Conservation (phyloP, 257 asterid species). For the Avicennia marina region DNA sequence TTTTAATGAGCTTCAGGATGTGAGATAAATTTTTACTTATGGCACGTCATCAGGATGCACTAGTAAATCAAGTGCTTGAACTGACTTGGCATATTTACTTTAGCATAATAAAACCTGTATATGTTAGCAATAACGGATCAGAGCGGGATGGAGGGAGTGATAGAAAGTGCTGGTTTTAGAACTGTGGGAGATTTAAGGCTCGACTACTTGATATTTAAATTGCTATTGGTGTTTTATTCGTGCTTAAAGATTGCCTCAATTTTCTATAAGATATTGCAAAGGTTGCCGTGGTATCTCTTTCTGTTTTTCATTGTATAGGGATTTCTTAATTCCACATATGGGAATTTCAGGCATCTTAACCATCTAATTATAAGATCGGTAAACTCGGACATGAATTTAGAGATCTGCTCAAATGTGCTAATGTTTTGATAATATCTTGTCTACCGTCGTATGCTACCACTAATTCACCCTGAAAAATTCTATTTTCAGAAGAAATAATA, state of each 20-base stretch:
- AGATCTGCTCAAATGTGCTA: too few relatives aligned
- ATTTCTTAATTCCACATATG: too few relatives aligned
- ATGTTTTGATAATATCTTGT: not conserved
- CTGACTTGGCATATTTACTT: too few relatives aligned
- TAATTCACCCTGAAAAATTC: not conserved
- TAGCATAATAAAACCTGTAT: too few relatives aligned
- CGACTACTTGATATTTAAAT: not conserved
- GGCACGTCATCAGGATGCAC: not conserved
- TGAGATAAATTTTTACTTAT: not conserved
- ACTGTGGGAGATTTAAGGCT: too few relatives aligned
- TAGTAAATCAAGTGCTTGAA: not conserved
- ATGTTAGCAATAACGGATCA: too few relatives aligned
- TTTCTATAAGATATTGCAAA: not conserved
- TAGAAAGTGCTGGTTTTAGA: too few relatives aligned
- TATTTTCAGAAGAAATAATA: not conserved
- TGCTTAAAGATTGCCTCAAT: not conserved
- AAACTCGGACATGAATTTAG: not conserved
- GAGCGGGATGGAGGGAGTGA: too few relatives aligned
- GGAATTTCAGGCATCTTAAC: not conserved
- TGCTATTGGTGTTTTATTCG: not conserved
- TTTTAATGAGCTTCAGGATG: slow-evolving; percentile 1
- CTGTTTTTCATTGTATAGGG: too few relatives aligned
- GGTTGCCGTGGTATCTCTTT: not conserved
- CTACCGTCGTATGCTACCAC: not conserved
- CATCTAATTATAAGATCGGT: not conserved